A percentile compares a stretch with the other conserved stretches of the same genome.
Conservation (phyloP, 108 stramenopile genomes). For the Bacterosira constricta region DNA sequence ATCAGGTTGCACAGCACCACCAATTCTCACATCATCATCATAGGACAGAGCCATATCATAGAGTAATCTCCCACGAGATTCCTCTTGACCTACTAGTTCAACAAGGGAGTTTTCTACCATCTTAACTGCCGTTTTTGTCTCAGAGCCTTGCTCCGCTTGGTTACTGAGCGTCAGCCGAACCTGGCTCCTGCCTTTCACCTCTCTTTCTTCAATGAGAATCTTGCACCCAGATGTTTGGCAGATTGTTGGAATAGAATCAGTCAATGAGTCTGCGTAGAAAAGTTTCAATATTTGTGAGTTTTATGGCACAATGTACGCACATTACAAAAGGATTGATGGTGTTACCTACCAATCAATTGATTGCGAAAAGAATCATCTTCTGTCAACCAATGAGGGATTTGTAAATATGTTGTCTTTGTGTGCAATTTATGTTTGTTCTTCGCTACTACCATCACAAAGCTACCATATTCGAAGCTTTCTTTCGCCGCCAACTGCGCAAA, state of each 20-base stretch:
- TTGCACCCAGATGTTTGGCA: neutral
- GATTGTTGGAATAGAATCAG: neutral
- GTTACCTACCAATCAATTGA: neutral
- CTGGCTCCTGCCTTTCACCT: neutral
- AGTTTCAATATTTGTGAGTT: too few relatives aligned
- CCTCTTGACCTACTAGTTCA: neutral
- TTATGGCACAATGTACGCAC: neutral
- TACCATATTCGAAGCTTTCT: neutral
- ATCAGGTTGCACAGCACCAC: neutral
- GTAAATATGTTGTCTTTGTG: neutral
- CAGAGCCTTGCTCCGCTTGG: neutral
- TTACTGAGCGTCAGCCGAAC: neutral
- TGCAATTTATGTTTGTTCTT: neutral
- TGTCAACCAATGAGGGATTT: neutral
- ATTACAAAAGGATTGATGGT: neutral
- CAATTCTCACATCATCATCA: neutral
- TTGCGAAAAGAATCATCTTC: neutral
- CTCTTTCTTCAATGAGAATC: neutral
- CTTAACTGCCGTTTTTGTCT: neutral
- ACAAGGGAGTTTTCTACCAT: neutral
- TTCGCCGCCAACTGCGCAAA: too few relatives aligned
- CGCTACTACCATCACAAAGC: neutral
- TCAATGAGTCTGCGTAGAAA: neutral
- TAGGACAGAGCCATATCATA: neutral
- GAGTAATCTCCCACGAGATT: neutral